Evolutionary conservation across 2,329 filamentous ascomycete genomes (phyloP), one percentile per base, ranked within the genome.

Genomic region (Neurospora crassa): DNA sequence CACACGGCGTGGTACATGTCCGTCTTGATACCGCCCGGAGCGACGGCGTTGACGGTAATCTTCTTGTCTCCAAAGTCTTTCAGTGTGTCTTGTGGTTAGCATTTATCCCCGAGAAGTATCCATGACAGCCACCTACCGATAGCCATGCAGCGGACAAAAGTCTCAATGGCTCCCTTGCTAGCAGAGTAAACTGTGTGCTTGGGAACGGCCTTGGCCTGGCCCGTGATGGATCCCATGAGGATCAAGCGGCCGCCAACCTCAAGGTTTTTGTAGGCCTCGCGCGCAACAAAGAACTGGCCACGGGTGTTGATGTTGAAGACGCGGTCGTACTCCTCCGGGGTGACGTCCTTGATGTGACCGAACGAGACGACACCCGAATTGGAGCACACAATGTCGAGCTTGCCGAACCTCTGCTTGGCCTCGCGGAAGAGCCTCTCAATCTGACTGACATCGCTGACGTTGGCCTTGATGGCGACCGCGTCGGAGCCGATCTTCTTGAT

Each of bases 121-220:
- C 12, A 18, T 6, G 14, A 24, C 8, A n/a, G 12, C 2, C 14
- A 74, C 86, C 7, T 37, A 63, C 53, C 53, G 34, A 37, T 11
- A 5, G 53, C 53, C 81, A 93, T 91, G 76, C 87, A 89, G 79
- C 91, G 90, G 75, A 91, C 90, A 80, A 93, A 92, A 12, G 90
- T 90, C 81, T 93, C 91, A 73, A 93, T 90, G 24, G 53, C 89
- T 76, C 90, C 91, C 84, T 94, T 94, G 80, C 85, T 89, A 16
- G 88, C 91, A 29, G 91, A 91, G 84, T 94, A 94, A 68, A 94
- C 85, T 16, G 89, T 85, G 79, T 93, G 91, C 78, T 89, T 88
- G 73, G 89, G 89, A 20, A 93, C 90, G 68, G 87, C 90, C 79
- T 88, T 86, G 71, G 81, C 91, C 83, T 91, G 80, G 79, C 90